Evolutionary conservation across 768 basidiomycete species (phyloP).

Genomic region (Tephrocybe sp.): DNA sequence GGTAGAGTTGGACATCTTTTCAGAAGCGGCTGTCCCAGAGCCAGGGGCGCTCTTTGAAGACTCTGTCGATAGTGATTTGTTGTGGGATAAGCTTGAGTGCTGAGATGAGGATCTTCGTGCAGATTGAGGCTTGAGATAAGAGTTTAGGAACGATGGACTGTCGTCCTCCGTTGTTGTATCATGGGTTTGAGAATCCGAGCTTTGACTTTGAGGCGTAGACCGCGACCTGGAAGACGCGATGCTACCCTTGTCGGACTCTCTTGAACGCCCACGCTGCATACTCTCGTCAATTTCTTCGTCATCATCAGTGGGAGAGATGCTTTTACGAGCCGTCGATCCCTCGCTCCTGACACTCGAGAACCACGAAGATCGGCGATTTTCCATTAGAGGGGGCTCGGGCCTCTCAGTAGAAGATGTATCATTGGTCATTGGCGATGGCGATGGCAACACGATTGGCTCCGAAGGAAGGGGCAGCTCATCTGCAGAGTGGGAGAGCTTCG

Average conservation of each 20-base stretch:
- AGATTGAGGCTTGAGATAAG: slow-evolving; percentile 15
- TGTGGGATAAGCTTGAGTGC: slow-evolving; percentile 39
- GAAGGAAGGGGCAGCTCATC: slow-evolving; percentile 17
- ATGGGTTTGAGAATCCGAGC: slow-evolving; percentile 18
- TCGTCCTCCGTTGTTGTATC: slow-evolving; percentile 14
- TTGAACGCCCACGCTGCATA: slow-evolving; percentile 34
- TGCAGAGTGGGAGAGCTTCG: slow-evolving; percentile 14
- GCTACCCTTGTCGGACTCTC: slow-evolving; percentile 25
- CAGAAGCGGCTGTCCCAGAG: slow-evolving; percentile 29
- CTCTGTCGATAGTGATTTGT: slow-evolving; percentile 22
- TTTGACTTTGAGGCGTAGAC: slow-evolving; percentile 29
- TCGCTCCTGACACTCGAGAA: slow-evolving; percentile 45
- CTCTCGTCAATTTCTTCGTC: slow-evolving; percentile 22
- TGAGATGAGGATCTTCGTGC: slow-evolving; percentile 42
- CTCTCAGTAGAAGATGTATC: slow-evolving; percentile 12
- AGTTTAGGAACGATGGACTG: slow-evolving; percentile 11
- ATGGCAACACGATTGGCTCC: slow-evolving; percentile 1
- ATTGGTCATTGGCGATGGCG: slow-evolving; percentile 7
- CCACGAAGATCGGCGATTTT: slow-evolving; percentile 54
- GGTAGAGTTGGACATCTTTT: slow-evolving; percentile 27
- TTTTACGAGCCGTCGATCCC: slow-evolving; percentile 25
- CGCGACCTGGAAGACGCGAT: slow-evolving; percentile 25
- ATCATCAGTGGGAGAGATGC: slow-evolving; percentile 16
- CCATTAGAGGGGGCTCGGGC: slow-evolving; percentile 22
- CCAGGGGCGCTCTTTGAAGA: slow-evolving; percentile 18